phyloP scores from a whole-genome alignment of 192 early-diverging fungal species.

The Entomortierella beljakovae region DNA sequence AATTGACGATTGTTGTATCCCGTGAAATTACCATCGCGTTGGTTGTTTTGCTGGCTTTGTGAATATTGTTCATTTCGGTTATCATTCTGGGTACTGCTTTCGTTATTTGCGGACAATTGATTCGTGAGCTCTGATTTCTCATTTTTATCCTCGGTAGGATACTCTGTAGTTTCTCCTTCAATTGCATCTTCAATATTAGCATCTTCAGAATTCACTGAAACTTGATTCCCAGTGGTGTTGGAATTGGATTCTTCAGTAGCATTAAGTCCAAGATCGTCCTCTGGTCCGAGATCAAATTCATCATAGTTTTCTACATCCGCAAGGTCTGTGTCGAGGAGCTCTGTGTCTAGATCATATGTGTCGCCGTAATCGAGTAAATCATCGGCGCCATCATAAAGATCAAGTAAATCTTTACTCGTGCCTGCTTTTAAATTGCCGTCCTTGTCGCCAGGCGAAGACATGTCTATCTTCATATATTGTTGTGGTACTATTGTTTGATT shows the following conservation, averaged over 20 bases:
- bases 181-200: background rate
- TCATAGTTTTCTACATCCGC: slow-evolving; percentile 12
- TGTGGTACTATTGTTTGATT: background rate
- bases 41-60: background rate
- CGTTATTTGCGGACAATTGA: background rate
- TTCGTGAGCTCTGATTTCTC: background rate
- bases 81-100: background rate
- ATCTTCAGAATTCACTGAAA: background rate
- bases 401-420: slow-evolving; percentile 21
- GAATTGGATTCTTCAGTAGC: background rate
- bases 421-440: background rate
- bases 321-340: slow-evolving; percentile 17
- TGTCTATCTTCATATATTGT: background rate
- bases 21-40: background rate
- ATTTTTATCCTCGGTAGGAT: background rate
- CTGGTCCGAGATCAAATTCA: slow-evolving; percentile 30
- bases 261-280: slow-evolving; percentile 22
- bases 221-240: background rate
- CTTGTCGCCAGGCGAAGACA: background rate
- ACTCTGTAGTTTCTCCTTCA: background rate
- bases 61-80: background rate
- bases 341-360: slow-evolving; percentile 33
- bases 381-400: slow-evolving; percentile 28
- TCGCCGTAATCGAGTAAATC: slow-evolving; percentile 50
- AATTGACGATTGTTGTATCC: background rate